These are phyloP conservation scores for Carex cristatella DNA, from an alignment of 176 grass and related monocot genomes.

Conservation along the genomic window DNA sequence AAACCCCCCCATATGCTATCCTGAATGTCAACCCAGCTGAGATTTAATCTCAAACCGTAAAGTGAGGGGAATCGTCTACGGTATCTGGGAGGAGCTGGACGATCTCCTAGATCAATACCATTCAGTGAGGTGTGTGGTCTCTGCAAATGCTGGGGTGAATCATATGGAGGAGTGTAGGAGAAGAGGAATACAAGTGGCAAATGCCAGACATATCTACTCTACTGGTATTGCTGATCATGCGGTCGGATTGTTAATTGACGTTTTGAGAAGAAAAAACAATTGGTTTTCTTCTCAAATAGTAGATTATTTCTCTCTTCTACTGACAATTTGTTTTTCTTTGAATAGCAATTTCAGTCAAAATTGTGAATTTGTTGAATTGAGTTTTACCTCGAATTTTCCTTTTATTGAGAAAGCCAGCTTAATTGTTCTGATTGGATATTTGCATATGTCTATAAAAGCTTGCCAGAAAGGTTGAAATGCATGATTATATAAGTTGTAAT, in stretches of 20 bases:
- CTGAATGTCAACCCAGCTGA: no score
- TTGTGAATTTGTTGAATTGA: not conserved
- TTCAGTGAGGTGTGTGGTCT: not conserved
- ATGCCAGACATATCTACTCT: constrained; percentile 24
- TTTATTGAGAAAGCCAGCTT: not conserved
- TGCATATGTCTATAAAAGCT: not conserved
- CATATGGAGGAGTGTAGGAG: constrained; percentile 20
- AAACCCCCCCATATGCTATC: no score
- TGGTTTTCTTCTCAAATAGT: no score
- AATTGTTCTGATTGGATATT: not conserved
- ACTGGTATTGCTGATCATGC: constrained; percentile 31
- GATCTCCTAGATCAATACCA: no score
- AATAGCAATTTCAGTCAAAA: not conserved
- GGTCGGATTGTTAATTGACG: constrained; percentile 31
- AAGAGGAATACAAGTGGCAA: constrained; percentile 27
- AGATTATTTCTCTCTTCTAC: not conserved
- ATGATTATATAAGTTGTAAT: not conserved
- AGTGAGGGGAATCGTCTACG: no score
- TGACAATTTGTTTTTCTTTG: not conserved
- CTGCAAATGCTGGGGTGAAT: constrained; percentile 7
- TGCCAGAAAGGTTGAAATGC: not conserved
- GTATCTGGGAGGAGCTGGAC: no score
- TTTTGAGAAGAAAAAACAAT: not conserved
- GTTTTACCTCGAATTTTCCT: not conserved
- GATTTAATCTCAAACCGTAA: no score